phyloP scores from a whole-genome alignment of 2,329 filamentous ascomycete genomes.

The Scedosporium boydii region DNA sequence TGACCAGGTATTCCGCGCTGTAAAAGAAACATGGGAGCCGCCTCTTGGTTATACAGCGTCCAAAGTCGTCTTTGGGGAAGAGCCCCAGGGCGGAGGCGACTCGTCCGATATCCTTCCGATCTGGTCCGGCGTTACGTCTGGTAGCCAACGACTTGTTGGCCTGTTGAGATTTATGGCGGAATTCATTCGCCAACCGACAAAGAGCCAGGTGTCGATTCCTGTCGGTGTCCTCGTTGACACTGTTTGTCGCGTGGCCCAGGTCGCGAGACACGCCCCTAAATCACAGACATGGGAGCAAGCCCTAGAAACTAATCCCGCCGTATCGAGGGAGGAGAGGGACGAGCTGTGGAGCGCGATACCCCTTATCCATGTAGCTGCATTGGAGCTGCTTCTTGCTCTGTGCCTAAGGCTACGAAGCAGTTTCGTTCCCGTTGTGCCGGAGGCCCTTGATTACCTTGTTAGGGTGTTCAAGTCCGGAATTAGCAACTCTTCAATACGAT shows the following conservation, averaged over 20 bases:
- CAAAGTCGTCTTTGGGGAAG: constrained; percentile 32
- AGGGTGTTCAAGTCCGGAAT: constrained; percentile 59
- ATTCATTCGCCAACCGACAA: constrained; percentile 55
- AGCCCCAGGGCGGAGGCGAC: constrained; percentile 36
- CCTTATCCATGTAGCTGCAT: constrained; percentile 60
- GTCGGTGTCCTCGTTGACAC: constrained; percentile 60
- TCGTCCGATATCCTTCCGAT: constrained; percentile 42
- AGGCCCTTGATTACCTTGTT: constrained; percentile 59
- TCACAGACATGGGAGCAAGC: constrained; percentile 37
- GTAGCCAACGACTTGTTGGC: constrained; percentile 57
- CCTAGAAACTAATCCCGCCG: constrained; percentile 59
- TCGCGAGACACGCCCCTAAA: constrained; percentile 43
- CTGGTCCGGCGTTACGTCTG: constrained; percentile 70
- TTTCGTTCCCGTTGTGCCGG: constrained; percentile 50
- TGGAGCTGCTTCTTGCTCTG: constrained; percentile 52
- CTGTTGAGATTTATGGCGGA: constrained; percentile 56
- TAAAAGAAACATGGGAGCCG: constrained; percentile 76
- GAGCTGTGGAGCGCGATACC: constrained; percentile 66
- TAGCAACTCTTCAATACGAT: constrained; percentile 44
- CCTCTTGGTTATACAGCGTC: constrained; percentile 38
- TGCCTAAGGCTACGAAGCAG: constrained; percentile 47
- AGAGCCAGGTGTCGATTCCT: constrained; percentile 55
- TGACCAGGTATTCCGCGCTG: constrained; percentile 67
- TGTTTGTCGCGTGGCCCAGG: constrained; percentile 57
- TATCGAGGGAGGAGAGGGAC: constrained; percentile 73